These are phyloP conservation scores for Botryosphaeria agaves DNA, from an alignment of 2,329 filamentous ascomycete genomes.

Conservation along the genomic window DNA sequence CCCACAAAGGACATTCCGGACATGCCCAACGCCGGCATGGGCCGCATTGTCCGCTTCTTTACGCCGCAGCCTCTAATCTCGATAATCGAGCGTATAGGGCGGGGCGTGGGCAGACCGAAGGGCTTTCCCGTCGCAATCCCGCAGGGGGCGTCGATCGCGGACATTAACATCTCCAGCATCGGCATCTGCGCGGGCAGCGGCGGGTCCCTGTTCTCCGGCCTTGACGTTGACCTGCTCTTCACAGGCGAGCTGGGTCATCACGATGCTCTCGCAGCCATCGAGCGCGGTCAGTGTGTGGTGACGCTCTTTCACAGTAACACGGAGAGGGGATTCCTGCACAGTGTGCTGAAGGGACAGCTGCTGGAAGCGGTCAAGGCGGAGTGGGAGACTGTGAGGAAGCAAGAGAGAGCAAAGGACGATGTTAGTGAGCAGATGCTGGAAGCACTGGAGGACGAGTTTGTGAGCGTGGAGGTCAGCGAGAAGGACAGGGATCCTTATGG, in stretches of 20 bases:
- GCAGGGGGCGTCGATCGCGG: conserved; percentile 35
- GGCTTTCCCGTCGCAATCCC: conserved; percentile 47
- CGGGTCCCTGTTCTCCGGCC: conserved; percentile 52
- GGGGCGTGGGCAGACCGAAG: conserved; percentile 48
- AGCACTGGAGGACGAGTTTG: conserved; percentile 33
- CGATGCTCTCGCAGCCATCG: conserved; percentile 70
- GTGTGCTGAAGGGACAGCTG: conserved; percentile 51
- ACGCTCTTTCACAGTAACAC: conserved; percentile 87
- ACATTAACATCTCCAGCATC: conserved; percentile 46
- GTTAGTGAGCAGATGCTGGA: conserved; percentile 22
- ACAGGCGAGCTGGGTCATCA: conserved; percentile 93
- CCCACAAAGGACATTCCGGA: conserved; percentile 25
- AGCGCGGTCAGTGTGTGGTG: conserved; percentile 67
- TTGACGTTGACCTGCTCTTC: conserved; percentile 62
- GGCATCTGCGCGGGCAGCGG: conserved; percentile 87
- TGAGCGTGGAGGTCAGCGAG: conserved; percentile 57
- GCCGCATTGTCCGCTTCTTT: conserved; percentile 39
- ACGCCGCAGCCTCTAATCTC: conserved; percentile 32
- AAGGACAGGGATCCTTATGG: conserved; percentile 78
- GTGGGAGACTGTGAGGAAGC: conserved; percentile 31
- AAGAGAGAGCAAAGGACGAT: conserved; percentile 17
- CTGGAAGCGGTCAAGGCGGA: conserved; percentile 38
- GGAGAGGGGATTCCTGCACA: conserved; percentile 64
- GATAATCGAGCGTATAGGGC: conserved; percentile 44
- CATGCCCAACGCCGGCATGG: conserved; percentile 36